Evolutionary conservation across 352 stramenopile species (phyloP).

Genomic region (Phytophthora cryptogea): DNA sequence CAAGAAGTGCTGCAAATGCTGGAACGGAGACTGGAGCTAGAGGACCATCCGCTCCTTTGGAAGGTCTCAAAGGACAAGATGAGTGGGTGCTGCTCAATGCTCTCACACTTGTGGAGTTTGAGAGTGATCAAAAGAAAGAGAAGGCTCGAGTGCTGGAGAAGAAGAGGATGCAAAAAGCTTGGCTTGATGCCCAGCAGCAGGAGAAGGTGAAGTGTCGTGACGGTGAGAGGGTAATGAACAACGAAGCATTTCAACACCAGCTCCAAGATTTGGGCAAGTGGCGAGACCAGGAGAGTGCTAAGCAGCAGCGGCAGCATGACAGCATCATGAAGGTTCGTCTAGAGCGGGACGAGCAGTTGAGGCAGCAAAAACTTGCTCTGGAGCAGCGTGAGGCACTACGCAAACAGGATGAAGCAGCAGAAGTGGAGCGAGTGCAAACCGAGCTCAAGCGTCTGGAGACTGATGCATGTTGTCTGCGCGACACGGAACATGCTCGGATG

Average conservation of each 20-base stretch:
- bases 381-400: conserved; percentile 38
- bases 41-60: conserved; percentile 13
- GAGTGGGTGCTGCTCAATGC: conserved; percentile 81
- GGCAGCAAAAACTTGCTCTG: conserved; percentile 47
- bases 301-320: conserved; percentile 54
- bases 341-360: conserved; percentile 67
- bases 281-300: conserved; percentile 51
- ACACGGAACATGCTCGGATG: conserved; percentile 57
- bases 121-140: conserved; percentile 58
- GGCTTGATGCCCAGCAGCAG: conserved; percentile 58
- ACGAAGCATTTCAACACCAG: conserved; percentile 48
- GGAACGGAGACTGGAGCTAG: conserved; percentile 22
- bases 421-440: conserved; percentile 57
- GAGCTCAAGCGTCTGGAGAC: conserved; percentile 58
- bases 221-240: conserved; percentile 38
- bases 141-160: conserved; percentile 48
- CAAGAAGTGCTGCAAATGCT: conserved; percentile 1
- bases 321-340: conserved; percentile 54
- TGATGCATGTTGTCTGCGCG: conserved; percentile 41
- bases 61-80: conserved; percentile 52
- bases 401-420: conserved; percentile 49
- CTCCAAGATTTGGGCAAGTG: conserved; percentile 54
- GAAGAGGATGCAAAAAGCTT: conserved; percentile 62
- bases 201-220: conserved; percentile 48
- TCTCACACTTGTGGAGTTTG: conserved; percentile 73